Evolutionary conservation across 2,329 filamentous ascomycete genomes (phyloP).

Genomic region (Furcasterigmium sp.): DNA sequence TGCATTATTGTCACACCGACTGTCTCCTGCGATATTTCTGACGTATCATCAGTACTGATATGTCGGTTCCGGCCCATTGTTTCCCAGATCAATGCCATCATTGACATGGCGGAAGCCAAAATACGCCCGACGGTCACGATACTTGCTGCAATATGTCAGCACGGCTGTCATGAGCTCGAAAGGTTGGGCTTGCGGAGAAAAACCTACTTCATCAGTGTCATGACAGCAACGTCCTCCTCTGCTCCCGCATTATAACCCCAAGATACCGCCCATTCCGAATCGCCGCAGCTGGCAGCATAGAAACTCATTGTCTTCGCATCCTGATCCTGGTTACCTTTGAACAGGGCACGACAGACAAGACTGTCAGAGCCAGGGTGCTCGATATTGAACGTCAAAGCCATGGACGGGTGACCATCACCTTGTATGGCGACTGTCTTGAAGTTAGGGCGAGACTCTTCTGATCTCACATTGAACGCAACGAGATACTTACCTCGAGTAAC

Average conservation of each 20-base stretch:
- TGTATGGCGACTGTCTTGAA: neutral
- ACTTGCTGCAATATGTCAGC: neutral
- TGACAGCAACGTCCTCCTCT: constrained; percentile 19
- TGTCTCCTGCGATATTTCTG: neutral
- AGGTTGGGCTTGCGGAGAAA: too few species aligned
- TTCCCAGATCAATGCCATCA: neutral
- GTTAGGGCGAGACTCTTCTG: neutral
- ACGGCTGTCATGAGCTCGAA: too few species aligned
- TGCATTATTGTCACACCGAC: too few species aligned
- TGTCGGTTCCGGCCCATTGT: constrained; percentile 3
- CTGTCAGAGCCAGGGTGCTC: neutral
- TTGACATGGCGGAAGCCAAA: constrained; percentile 11
- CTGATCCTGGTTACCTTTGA: constrained; percentile 3
- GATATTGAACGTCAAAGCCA: constrained; percentile 1
- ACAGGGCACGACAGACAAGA: constrained; percentile 11
- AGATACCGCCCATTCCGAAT: constrained; percentile 20
- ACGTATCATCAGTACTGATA: neutral
- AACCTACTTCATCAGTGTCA: constrained; percentile 25
- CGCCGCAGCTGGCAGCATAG: constrained; percentile 14
- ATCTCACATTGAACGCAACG: neutral
- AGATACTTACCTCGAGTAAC: constrained; percentile 7
- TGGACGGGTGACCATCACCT: neutral
- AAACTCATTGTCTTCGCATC: constrained; percentile 18
- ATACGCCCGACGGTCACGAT: constrained; percentile 1
- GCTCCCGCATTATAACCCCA: constrained; percentile 22